Conservation (phyloP, 345 rosid species). For the Stellera chamaejasme region DNA sequence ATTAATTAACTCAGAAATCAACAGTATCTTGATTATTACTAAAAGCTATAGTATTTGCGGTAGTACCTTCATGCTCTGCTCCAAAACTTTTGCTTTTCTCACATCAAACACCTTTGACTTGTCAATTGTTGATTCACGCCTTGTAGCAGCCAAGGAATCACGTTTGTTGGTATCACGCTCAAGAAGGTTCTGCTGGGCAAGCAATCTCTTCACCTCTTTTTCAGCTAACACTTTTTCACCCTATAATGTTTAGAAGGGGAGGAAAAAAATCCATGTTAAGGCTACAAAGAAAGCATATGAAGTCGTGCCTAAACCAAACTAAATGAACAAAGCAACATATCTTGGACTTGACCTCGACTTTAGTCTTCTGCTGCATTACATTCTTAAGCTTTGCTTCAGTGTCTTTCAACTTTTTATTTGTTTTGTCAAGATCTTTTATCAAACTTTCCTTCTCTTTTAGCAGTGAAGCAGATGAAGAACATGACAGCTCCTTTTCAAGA, state of each 20-base stretch:
- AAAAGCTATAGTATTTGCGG: no score
- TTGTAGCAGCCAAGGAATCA: constrained; percentile 73
- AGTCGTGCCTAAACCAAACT: neutral
- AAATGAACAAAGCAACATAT: constrained; percentile 4
- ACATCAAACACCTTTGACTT: constrained; percentile 39
- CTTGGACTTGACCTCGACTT: constrained; percentile 63
- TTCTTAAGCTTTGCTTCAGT: constrained; percentile 76
- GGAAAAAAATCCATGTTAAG: constrained; percentile 3
- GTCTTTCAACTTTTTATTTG: constrained; percentile 69
- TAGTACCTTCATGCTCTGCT: constrained; percentile 48
- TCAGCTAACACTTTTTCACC: constrained; percentile 86
- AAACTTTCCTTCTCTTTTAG: constrained; percentile 69
- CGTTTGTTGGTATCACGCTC: constrained; percentile 80
- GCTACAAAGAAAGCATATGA: neutral
- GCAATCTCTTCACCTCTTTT: constrained; percentile 63
- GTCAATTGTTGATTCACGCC: constrained; percentile 58
- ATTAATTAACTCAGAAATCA: no score
- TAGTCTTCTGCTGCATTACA: constrained; percentile 88
- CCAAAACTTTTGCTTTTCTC: constrained; percentile 32
- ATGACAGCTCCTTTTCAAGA: constrained; percentile 65
- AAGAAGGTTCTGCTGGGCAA: constrained; percentile 65
- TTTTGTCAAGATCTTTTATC: constrained; percentile 85
- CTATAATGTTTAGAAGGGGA: constrained; percentile 21
- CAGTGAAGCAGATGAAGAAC: constrained; percentile 51
- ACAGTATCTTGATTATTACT: no score